Evolutionary conservation across 176 grass and related monocot genomes (phyloP), one percentile per base, ranked within the genome.

Genomic region (Bolboschoenus planiculmis): DNA sequence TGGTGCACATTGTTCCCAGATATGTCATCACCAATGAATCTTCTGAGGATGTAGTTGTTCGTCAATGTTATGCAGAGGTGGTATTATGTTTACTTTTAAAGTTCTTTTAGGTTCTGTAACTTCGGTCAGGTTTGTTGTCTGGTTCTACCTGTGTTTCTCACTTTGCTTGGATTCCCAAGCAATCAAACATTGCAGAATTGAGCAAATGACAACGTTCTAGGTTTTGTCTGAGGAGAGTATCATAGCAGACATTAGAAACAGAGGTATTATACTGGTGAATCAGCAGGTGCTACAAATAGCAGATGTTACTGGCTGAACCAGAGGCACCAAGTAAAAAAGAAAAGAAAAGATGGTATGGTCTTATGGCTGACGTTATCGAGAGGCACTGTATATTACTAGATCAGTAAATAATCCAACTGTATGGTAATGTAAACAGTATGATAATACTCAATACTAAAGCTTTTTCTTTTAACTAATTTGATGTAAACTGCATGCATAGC

Each of bases 1-100:
- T 92, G 56, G 74, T 96, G 85, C 34, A 80, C 84, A 89, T 96
- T 70, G 88, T 86, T 60, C 90, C 93, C 76, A 96, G 90, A 87
- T 96, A 96, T 83, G 78, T 92, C 84, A 53, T 96, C 77, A 88
- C 86, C 53, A 96, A 96, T 68, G 88, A 91, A 51, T 96, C 93
- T 59, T 56, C 74, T 84, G 78, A 82, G 74, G 56, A 85, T 56
- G 78, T 96, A 83, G 57, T 86, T 78, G 87, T 96, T 86, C 93
- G 86, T 60, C 93, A 96, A 82, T 92, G 90, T 89, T 88, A 86
- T 87, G 66, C 85, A 39, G 88, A 96, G 93, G 93, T 96, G 48
- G 10, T 75, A 48, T 75, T 30, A 73, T 37, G 40, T 44, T 46
- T 46, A 24, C 3, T 29, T 72, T 46, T 20, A 1, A 21, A n/a